Percentiles rank a stretch among this genome's conserved stretches.
phyloP scores from a whole-genome alignment of 441 rosid genomes.

The Pelargonium citronellum region DNA sequence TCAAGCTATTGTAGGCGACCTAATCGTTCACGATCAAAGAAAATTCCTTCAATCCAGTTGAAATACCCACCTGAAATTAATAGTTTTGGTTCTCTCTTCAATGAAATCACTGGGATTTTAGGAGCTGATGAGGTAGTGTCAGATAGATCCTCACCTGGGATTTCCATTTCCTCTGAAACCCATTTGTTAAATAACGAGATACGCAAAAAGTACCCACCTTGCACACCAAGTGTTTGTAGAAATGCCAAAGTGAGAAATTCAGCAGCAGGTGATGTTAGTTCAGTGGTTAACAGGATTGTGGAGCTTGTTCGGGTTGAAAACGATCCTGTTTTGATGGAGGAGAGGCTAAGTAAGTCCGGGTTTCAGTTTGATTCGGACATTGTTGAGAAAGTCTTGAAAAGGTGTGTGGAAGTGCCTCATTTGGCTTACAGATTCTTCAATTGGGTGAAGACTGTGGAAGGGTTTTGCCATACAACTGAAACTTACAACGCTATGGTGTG shows the following conservation, averaged over 20 bases:
- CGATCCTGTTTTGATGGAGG: constrained; percentile 44
- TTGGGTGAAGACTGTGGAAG: constrained; percentile 53
- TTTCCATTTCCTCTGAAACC: constrained; percentile 23
- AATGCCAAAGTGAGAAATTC: constrained; percentile 31
- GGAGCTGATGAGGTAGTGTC: constrained; percentile 35
- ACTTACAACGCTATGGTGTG: constrained; percentile 47
- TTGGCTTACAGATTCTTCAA: constrained; percentile 59
- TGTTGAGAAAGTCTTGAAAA: constrained; percentile 64
- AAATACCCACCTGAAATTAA: constrained; percentile 34
- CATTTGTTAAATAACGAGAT: not conserved
- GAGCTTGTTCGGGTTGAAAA: constrained; percentile 44
- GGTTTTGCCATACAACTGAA: constrained; percentile 35
- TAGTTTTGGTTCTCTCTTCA: constrained; percentile 39
- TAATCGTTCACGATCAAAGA: constrained; percentile 23
- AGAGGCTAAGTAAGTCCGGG: constrained; percentile 41
- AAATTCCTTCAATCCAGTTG: constrained; percentile 17
- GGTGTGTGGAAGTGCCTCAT: constrained; percentile 72
- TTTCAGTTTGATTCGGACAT: constrained; percentile 41
- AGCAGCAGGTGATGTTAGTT: constrained; percentile 37
- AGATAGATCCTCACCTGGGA: constrained; percentile 27
- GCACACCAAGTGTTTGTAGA: constrained; percentile 45
- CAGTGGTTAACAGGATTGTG: constrained; percentile 46
- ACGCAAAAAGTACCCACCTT: constrained; percentile 10
- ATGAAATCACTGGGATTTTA: constrained; percentile 47
- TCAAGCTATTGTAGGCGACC: constrained; percentile 40